Evolutionary conservation across 441 rosid genomes (phyloP), one percentile per base, ranked within the genome.

Genomic region (Adansonia rubrostipa): DNA sequence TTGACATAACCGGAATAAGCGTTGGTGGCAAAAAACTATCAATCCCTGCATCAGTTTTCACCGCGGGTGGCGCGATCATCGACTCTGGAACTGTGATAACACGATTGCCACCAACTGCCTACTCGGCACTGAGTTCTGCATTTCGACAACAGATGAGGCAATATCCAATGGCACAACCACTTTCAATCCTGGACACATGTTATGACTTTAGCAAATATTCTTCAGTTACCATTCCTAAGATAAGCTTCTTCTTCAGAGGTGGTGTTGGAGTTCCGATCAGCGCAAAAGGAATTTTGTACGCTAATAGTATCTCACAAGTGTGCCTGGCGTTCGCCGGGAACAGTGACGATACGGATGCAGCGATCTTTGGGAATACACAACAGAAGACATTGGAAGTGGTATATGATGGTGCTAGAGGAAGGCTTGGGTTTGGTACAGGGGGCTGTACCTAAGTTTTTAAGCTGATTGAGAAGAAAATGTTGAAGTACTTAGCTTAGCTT

Each of bases 311-410:
- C 14, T 73, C 90, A 19, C 92, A 91, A 65, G 91, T 93, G 24
- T 95, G 99, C 78, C 79, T 95, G 68, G 98, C 95, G 19, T 91
- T 95, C 50, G 96, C 97, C 0, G 88, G 81, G 15, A 95, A 95
- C 71, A 73, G 78, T 10, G 90, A 86, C 11, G 88, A 83, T 3
- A 58, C 61, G 0, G 89, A 87, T 44, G 80, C 62, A 5, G 84
- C 83, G 0, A 95, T 95, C 1, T 83, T 90, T 7, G 99, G 98
- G 47, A 93, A 91, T 76, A 86, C 84, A 61, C 99, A 95, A 82
- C 99, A 95, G 72, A 78, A 77, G 81, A 91, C 89, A 63, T 71
- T 88, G 9, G 92, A 92, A 78, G 98, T 95, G 3, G 90, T 90
- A 0, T 92, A 92, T 1, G 99, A 95, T 48, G 92, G 75, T 13